A percentile compares a stretch with the other conserved stretches of the same genome.
These are phyloP conservation scores for Cordia subcordata DNA, from an alignment of 257 asterid genomes.

Conservation along the genomic window DNA sequence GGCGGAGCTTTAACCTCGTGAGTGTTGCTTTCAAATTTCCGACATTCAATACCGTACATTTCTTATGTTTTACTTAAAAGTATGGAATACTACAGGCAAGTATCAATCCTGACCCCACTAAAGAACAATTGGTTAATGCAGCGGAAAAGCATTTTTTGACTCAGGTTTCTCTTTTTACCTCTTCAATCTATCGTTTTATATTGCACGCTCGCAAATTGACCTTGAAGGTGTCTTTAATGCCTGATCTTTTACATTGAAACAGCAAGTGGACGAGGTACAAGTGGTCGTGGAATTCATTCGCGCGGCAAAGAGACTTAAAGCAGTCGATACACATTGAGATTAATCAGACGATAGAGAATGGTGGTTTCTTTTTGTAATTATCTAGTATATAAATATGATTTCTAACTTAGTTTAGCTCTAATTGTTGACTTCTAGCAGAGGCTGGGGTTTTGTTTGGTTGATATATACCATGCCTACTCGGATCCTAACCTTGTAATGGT, in stretches of 20 bases:
- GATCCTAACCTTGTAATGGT: conserved; percentile 34
- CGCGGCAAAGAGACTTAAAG: conserved; percentile 56
- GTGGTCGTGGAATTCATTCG: conserved; percentile 72
- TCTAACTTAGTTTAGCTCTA: conserved; percentile 47
- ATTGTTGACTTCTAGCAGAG: conserved; percentile 25
- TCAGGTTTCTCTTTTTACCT: conserved; percentile 52
- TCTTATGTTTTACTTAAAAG: no score
- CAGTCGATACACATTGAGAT: conserved; percentile 38
- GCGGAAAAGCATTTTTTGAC: conserved; percentile 74
- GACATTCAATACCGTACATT: no score
- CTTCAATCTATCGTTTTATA: no score
- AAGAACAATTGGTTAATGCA: conserved; percentile 54
- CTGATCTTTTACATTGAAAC: conserved; percentile 17
- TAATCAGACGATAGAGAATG: conserved; percentile 15
- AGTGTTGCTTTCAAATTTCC: conserved; percentile 17
- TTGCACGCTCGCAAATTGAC: background rate
- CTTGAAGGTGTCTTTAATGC: conserved; percentile 2
- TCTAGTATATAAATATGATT: conserved; percentile 29
- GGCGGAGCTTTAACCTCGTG: conserved; percentile 71
- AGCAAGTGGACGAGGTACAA: conserved; percentile 76
- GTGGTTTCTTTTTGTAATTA: conserved; percentile 30
- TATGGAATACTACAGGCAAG: no score
- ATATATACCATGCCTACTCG: conserved; percentile 20
- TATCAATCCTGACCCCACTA: conserved; percentile 52
- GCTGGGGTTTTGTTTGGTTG: conserved; percentile 33